A percentile compares a stretch with the other conserved stretches of the same genome.
Conservation (phyloP, 768 basidiomycete genomes). For the Tremella fuciformis region DNA sequence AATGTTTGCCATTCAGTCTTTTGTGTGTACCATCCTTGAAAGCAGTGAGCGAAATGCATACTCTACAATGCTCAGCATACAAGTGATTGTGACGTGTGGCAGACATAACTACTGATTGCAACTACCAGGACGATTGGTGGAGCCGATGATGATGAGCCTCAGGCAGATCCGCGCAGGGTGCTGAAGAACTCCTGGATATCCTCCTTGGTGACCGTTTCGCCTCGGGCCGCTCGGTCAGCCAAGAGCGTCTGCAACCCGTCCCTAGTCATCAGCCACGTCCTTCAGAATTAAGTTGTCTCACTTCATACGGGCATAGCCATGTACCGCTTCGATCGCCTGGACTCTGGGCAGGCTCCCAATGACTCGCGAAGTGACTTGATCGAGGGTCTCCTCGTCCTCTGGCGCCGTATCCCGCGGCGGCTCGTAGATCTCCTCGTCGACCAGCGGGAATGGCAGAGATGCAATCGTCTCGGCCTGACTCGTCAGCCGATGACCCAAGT, state of each 20-base stretch:
- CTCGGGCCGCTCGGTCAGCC: slow-evolving; percentile 20
- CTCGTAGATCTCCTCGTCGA: slow-evolving; percentile 50
- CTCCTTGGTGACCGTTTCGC: slow-evolving; percentile 34
- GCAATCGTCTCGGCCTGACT: slow-evolving; percentile 20
- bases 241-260: slow-evolving; percentile 35
- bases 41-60: too few species aligned
- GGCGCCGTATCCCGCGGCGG: slow-evolving; percentile 41
- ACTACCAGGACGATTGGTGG: too few species aligned
- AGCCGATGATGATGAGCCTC: too few species aligned
- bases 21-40: too few species aligned
- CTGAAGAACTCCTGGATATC: slow-evolving; percentile 43
- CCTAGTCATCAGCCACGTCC: slow-evolving; percentile 10
- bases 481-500: background rate
- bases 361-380: slow-evolving; percentile 41
- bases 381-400: slow-evolving; percentile 44
- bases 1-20: too few species aligned
- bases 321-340: slow-evolving; percentile 49
- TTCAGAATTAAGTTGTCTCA: slow-evolving; percentile 22
- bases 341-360: slow-evolving; percentile 37
- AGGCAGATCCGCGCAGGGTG: slow-evolving; percentile 12
- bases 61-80: too few species aligned
- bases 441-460: slow-evolving; percentile 43
- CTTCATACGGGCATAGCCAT: slow-evolving; percentile 48
- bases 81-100: too few species aligned
- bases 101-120: too few species aligned